Conservation (phyloP, 768 basidiomycete genomes). For the Boletus sp. region DNA sequence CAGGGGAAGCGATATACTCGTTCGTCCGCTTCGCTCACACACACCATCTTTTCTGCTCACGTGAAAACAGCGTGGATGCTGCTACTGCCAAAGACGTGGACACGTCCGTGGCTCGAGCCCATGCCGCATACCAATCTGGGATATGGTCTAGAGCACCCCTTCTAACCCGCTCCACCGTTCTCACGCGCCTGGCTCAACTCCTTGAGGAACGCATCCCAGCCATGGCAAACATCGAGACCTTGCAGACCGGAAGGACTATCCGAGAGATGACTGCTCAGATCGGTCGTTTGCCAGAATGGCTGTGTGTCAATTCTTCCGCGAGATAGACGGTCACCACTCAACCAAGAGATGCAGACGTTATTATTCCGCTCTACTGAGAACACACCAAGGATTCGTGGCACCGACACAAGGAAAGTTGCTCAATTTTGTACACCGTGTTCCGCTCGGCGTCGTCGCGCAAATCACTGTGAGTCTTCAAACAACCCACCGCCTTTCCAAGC, state of each 20-base stretch:
- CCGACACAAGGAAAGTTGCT: slow-evolving; percentile 79
- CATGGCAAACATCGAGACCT: slow-evolving; percentile 62
- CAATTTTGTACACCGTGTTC: slow-evolving; percentile 77
- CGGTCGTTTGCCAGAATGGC: slow-evolving; percentile 78
- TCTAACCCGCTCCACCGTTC: slow-evolving; percentile 59
- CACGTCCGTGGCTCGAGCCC: slow-evolving; percentile 51
- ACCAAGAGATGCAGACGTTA: slow-evolving; percentile 54
- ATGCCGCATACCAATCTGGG: slow-evolving; percentile 61
- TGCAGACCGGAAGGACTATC: slow-evolving; percentile 80
- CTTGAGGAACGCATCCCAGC: slow-evolving; percentile 58
- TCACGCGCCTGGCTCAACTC: slow-evolving; percentile 61
- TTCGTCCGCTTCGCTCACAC: slow-evolving; percentile 52
- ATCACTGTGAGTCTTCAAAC: slow-evolving; percentile 57
- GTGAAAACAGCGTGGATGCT: slow-evolving; percentile 47
- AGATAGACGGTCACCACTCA: background rate
- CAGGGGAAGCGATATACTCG: slow-evolving; percentile 57
- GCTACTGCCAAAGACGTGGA: slow-evolving; percentile 53
- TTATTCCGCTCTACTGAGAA: slow-evolving; percentile 71
- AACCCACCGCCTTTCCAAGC: background rate
- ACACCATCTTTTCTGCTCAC: slow-evolving; percentile 14
- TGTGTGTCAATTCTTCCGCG: slow-evolving; percentile 46
- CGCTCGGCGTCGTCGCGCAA: slow-evolving; percentile 87
- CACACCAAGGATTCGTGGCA: slow-evolving; percentile 63
- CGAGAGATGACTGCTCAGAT: slow-evolving; percentile 84
- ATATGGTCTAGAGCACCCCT: slow-evolving; percentile 67